Conservation (phyloP, 1,284 basidiomycete genomes). For the Apiotrichum porosum region DNA sequence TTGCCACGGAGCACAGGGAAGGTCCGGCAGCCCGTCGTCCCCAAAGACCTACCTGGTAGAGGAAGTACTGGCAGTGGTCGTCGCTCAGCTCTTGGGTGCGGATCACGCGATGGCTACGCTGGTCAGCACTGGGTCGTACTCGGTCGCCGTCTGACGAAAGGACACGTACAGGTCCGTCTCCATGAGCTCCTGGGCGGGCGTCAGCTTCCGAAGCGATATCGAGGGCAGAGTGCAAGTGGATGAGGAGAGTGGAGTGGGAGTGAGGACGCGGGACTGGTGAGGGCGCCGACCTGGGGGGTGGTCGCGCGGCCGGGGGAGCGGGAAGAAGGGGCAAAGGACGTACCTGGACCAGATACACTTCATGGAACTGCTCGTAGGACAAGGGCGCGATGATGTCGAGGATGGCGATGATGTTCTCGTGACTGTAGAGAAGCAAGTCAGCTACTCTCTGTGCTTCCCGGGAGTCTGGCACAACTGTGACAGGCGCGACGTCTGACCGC, state of each 20-base stretch:
- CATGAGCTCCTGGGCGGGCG: constrained; percentile 9
- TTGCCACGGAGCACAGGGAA: no score
- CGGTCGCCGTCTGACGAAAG: no score
- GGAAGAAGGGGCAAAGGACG: neutral
- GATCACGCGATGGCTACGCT: constrained; percentile 62
- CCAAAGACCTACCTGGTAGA: constrained; percentile 28
- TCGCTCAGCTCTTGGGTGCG: constrained; percentile 76
- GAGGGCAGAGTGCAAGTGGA: neutral
- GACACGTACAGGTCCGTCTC: constrained; percentile 38
- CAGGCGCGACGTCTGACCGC: neutral
- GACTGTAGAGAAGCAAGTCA: constrained; percentile 18
- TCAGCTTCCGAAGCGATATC: constrained; percentile 1
- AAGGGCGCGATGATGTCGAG: constrained; percentile 89
- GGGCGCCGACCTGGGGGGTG: no score
- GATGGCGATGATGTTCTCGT: constrained; percentile 81
- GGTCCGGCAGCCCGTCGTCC: no score
- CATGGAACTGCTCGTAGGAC: constrained; percentile 84
- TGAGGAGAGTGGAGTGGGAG: neutral
- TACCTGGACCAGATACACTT: constrained; percentile 65
- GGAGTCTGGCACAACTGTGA: no score
- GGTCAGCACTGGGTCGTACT: no score
- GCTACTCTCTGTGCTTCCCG: no score
- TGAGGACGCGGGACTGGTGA: neutral
- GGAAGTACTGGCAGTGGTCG: constrained; percentile 69
- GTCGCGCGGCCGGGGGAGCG: no score